Base-by-base conservation (phyloP, 176 grass and related monocot genomes). In the Ampelocalamus luodianensis region DNA sequence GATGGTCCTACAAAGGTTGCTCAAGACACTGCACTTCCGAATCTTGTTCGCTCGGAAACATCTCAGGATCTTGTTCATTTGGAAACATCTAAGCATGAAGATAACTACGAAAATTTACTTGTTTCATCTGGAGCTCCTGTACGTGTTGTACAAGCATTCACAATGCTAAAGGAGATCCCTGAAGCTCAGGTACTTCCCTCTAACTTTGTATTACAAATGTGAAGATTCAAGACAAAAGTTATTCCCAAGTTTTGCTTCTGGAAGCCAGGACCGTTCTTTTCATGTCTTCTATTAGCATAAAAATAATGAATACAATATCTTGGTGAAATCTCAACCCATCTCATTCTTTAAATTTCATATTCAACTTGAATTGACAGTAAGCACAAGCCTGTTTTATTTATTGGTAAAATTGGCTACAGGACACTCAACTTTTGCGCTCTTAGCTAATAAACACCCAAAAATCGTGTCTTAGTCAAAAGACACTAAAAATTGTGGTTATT, bases 101-200 rank as follows among this genome's bases (percentile, higher is more conserved):
- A 79, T 61, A 24, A 53, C 20, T 59, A 78, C n/a, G 83, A 89
- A 20, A 87, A 20, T 65, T 79, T 78, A 6, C 27, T 82, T 4
- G 26, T 64, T 60, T 10, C 84, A 48, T 60, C 74, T 40, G 79
- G 74, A 84, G 74, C 79, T 18, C 58, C 83, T 72, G 72, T 55
- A 49, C 80, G 55, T 72, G 87, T 92, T 72, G 81, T 92, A 22
- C 83, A 87, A 79, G 90, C 87, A 26, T 87, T 89, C 71, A 76
- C 87, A 63, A 71, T 89, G 80, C 84, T 92, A 15, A 76, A 92
- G 0, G 69, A 50, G 40, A 84, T 70, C 56, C 87, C 87, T 76
- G 87, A 87, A 81, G 80, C 80, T 72, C 87, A 89, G 87, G 87
- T 92, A 86, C 17, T 6, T 68, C 20, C 26, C 62, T 68, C 5